Evolutionary conservation across 441 rosid species (phyloP).

Genomic region (Monsonia emarginata): DNA sequence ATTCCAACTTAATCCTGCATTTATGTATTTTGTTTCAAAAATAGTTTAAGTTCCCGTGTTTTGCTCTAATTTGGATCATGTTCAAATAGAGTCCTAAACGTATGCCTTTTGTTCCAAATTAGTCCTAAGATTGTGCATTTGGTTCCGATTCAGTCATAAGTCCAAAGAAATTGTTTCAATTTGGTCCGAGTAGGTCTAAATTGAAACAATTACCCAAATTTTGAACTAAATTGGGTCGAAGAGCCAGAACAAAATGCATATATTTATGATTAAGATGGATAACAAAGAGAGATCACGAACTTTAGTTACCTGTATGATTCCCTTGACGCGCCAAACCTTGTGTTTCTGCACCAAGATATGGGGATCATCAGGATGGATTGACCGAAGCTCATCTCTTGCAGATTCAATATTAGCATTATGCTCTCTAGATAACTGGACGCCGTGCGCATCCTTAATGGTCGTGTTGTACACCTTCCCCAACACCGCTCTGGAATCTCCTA

Average conservation of each 20-base stretch:
- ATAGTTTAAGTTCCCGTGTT: no score
- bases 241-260: neutral
- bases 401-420: constrained; percentile 77
- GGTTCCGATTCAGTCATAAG: no score
- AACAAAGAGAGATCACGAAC: neutral
- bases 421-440: constrained; percentile 76
- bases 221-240: no score
- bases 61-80: no score
- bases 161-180: no score
- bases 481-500: constrained; percentile 90
- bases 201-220: no score
- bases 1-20: no score
- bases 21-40: no score
- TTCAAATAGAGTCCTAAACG: no score
- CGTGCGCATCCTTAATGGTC: constrained; percentile 64
- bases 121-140: no score
- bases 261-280: neutral
- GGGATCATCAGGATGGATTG: constrained; percentile 75
- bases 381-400: constrained; percentile 61
- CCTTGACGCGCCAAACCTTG: constrained; percentile 94
- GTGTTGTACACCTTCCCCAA: constrained; percentile 68
- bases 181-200: no score
- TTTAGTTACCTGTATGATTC: constrained; percentile 86
- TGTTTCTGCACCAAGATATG: constrained; percentile 72
- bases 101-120: no score